A percentile compares a stretch with the other conserved stretches of the same genome.
These are phyloP conservation scores for Ceratobasidium sp. DNA, from an alignment of 1,284 basidiomycete species.

Conservation along the genomic window DNA sequence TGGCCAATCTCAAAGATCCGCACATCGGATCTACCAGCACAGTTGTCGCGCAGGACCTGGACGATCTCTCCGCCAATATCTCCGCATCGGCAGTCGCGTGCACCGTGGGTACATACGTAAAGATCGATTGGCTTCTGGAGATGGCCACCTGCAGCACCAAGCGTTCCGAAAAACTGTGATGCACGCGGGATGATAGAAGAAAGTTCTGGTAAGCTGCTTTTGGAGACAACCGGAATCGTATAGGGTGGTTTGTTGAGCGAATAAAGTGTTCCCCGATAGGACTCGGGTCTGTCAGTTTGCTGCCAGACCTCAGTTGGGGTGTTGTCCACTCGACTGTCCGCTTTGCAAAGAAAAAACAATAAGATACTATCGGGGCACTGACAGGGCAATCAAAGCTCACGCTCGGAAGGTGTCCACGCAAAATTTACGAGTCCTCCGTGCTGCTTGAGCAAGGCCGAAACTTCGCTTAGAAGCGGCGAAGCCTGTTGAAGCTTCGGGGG, in stretches of 20 bases:
- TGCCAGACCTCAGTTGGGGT: slow-evolving; percentile 21
- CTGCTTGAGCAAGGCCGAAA: slow-evolving; percentile 41
- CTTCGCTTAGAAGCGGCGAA: slow-evolving; percentile 44
- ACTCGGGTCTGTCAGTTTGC: slow-evolving; percentile 17
- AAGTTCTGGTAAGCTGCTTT: slow-evolving; percentile 32
- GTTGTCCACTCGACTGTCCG: slow-evolving; percentile 10
- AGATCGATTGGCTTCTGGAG: slow-evolving; percentile 56
- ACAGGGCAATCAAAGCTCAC: slow-evolving; percentile 22
- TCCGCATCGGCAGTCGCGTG: slow-evolving; percentile 80
- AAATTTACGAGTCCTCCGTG: slow-evolving; percentile 45
- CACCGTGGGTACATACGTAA: slow-evolving; percentile 79
- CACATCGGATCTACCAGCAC: slow-evolving; percentile 50
- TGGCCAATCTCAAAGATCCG: slow-evolving; percentile 78
- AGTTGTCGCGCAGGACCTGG: slow-evolving; percentile 52
- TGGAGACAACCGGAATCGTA: slow-evolving; percentile 31
- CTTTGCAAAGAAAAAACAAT: not conserved
- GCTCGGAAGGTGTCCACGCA: slow-evolving; percentile 40
- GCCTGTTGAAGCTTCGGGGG: slow-evolving; percentile 44
- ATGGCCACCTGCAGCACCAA: slow-evolving; percentile 2
- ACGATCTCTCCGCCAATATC: slow-evolving; percentile 67
- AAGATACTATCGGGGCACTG: not conserved
- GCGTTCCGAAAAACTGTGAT: slow-evolving; percentile 18
- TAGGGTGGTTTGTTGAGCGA: slow-evolving; percentile 24
- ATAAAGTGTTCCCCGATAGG: slow-evolving; percentile 24
- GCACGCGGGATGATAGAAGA: slow-evolving; percentile 31